Evolutionary conservation across 2,329 filamentous ascomycete species (phyloP).

Genomic region (Scedosporium apiospermum): DNA sequence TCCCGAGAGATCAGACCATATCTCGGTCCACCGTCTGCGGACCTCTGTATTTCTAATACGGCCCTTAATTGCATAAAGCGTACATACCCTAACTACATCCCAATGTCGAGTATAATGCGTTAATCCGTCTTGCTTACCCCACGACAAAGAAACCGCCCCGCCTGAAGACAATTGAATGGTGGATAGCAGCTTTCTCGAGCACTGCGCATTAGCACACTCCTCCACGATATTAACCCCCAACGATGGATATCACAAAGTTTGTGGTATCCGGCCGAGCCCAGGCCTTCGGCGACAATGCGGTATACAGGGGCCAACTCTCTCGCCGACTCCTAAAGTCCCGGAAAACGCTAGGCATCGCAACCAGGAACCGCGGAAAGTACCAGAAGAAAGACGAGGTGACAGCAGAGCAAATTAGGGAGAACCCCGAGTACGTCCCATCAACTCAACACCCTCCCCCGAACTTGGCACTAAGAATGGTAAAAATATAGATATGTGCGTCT

Average conservation of each 20-base stretch:
- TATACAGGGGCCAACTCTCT: conserved; percentile 4
- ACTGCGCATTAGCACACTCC: background rate
- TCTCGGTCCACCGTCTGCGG: background rate
- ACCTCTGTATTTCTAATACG: background rate
- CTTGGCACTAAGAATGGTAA: too few relatives aligned
- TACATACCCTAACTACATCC: background rate
- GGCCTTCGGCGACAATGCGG: conserved; percentile 28
- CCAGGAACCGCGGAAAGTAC: conserved; percentile 81
- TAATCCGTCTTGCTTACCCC: background rate
- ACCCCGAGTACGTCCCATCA: conserved; percentile 57
- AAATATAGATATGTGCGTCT: conserved; percentile 59
- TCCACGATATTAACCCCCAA: background rate
- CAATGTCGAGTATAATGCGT: background rate
- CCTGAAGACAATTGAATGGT: background rate
- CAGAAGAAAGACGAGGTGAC: conserved; percentile 60
- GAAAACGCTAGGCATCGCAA: conserved; percentile 76
- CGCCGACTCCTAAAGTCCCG: conserved; percentile 71
- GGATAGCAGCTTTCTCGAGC: background rate
- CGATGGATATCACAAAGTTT: conserved; percentile 86
- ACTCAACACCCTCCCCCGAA: background rate
- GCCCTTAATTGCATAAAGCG: background rate
- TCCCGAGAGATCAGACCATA: background rate
- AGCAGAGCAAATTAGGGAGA: conserved; percentile 62
- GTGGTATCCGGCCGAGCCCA: conserved; percentile 71
- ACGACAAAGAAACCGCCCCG: background rate